Base-by-base conservation (phyloP, 163 green algal genomes). In the Coccomyxa subellipsoidea region DNA sequence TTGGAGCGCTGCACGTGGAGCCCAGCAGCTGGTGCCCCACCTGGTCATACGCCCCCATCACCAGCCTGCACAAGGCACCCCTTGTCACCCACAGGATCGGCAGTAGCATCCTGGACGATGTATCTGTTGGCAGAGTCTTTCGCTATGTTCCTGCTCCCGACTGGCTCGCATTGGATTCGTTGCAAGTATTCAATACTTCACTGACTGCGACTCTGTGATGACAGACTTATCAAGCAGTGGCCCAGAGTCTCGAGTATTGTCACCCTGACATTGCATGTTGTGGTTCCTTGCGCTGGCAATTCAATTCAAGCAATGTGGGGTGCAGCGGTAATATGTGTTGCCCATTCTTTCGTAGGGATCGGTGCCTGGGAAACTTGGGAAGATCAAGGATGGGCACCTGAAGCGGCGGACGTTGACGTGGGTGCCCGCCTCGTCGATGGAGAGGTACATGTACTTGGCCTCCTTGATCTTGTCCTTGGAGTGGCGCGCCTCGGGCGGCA, bases 21-120 rank as follows among this genome's bases (percentile, higher is more conserved):
- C 81, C 85, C 38, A 95, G 81, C 40, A 89, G 71, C 18, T 54
- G 10, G 27, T 78, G 39, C 47, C 82, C 85, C 18, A 39, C 83
- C 35, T 82, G 38, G 38, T 90, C 87, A 81, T 90, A 93, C 9
- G 86, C 75, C 27, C 83, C 89, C 29, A 84, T 69, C 69, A 95
- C 79, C 31, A 95, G 77, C 82, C 82, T 85, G 80, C 70, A 80
- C 29, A 1, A 81, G n/a, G 1, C 23, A 53, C 72, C 31, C n/a
- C 69, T 4, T 38, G 32, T 77, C 69, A 15, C 69, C n/a, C n/a
- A n/a, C n/a, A n/a, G n/a, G n/a, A 54, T 78, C 34, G 29, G 72
- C 23, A 78, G 12, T n/a, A 54, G 39, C 29, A 23, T 79, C 18
- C 35, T 34, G 29, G 8, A 32, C 69, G 69, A 31, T 8, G 15